Evolutionary conservation across 768 basidiomycete species (phyloP).

Genomic region (Amanita rubescens): DNA sequence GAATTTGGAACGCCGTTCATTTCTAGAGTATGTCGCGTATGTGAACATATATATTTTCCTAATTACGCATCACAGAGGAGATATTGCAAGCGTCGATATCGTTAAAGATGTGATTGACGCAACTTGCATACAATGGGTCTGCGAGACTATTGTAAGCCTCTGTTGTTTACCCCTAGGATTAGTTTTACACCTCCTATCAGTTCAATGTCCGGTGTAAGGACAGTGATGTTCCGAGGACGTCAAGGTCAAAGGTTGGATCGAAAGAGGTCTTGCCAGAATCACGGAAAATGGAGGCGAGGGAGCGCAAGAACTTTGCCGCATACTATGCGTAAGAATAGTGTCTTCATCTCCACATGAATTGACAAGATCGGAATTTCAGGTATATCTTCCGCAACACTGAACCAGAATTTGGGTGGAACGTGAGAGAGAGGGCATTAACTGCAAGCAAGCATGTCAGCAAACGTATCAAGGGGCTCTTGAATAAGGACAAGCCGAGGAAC

Average conservation of each 20-base stretch:
- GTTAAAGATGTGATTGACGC: conserved; percentile 21
- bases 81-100: conserved; percentile 14
- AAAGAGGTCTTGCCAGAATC: background rate
- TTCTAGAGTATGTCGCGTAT: background rate
- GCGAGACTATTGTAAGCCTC: conserved; percentile 16
- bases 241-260: background rate
- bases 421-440: conserved; percentile 12
- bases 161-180: background rate
- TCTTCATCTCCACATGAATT: background rate
- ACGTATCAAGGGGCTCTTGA: conserved; percentile 8
- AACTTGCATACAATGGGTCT: conserved; percentile 21
- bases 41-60: background rate
- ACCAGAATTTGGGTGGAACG: conserved; percentile 16
- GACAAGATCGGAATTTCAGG: conserved; percentile 6
- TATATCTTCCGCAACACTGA: conserved; percentile 18
- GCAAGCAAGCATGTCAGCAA: conserved; percentile 7
- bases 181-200: background rate
- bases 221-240: background rate
- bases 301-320: conserved; percentile 13
- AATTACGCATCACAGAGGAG: background rate
- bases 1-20: conserved; percentile 9
- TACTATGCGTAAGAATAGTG: conserved; percentile 12
- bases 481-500: background rate
- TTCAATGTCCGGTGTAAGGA: background rate
- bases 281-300: background rate